Percentiles rank a stretch among this genome's conserved stretches.
phyloP scores from a whole-genome alignment of 2,329 filamentous ascomycete genomes.

The Truncatella angustata region DNA sequence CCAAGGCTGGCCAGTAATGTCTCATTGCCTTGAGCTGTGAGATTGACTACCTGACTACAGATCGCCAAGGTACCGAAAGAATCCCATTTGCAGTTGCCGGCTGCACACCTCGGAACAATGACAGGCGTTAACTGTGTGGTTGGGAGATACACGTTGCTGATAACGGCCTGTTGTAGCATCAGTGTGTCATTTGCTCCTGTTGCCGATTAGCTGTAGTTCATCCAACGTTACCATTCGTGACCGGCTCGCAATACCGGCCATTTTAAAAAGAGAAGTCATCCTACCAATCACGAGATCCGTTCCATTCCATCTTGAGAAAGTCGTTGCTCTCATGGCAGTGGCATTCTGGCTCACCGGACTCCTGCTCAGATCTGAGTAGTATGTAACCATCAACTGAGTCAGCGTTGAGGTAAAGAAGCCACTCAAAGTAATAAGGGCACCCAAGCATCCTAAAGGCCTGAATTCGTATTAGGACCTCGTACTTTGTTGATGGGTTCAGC shows the following conservation, averaged over 20 bases:
- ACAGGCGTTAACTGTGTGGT: not conserved
- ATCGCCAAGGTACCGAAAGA: not conserved
- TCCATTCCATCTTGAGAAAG: not conserved
- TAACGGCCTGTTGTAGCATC: not conserved
- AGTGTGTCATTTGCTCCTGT: not conserved
- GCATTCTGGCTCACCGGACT: not conserved
- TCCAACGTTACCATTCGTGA: too few relatives aligned
- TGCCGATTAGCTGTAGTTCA: not conserved
- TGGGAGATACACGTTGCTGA: not conserved
- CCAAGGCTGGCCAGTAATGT: not conserved
- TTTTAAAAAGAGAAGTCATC: not conserved
- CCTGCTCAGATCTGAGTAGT: not conserved
- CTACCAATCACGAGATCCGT: not conserved
- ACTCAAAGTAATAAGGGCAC: not conserved
- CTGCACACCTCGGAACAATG: not conserved
- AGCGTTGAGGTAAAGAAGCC: slow-evolving; percentile 1
- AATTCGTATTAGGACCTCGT: not conserved
- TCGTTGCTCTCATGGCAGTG: not conserved
- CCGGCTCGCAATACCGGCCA: too few relatives aligned
- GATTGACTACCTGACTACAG: not conserved
- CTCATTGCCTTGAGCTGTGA: not conserved
- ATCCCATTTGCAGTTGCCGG: slow-evolving; percentile 1
- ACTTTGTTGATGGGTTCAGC: not conserved
- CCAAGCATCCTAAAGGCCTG: not conserved
- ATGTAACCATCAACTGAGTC: not conserved